Conservation (phyloP, 176 grass and related monocot species). For the Thalia dealbata region DNA sequence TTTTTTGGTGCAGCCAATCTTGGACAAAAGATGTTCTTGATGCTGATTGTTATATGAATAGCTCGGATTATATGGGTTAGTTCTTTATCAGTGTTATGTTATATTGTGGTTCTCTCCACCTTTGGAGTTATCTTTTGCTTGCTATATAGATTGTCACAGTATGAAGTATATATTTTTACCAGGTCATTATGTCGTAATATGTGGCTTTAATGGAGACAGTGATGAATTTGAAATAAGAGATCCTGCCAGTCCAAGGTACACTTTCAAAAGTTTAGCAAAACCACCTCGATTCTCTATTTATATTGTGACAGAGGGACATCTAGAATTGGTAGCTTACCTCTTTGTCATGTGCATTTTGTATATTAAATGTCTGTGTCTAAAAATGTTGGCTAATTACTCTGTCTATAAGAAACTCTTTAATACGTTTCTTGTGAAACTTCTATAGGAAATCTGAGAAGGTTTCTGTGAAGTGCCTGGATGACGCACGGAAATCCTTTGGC, state of each 20-base stretch:
- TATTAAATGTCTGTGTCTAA: neutral
- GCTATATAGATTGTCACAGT: neutral
- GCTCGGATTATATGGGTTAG: conserved; percentile 88
- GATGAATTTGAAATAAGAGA: conserved; percentile 98
- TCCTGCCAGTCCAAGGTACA: conserved; percentile 85
- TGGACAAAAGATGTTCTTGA: conserved; percentile 43
- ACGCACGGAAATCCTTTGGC: conserved; percentile 86
- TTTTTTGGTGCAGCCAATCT: conserved; percentile 49
- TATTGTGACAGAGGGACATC: neutral
- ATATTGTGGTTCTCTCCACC: neutral
- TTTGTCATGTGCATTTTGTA: no score
- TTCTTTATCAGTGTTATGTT: conserved; percentile 1
- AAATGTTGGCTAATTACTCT: neutral
- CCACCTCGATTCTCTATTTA: neutral
- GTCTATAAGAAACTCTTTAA: neutral
- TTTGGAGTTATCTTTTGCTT: neutral
- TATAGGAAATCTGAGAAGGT: conserved; percentile 71
- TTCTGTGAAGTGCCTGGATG: conserved; percentile 66
- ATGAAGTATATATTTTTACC: neutral
- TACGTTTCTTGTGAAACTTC: neutral
- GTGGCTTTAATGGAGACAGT: conserved; percentile 76
- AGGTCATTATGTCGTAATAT: conserved; percentile 97
- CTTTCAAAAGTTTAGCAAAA: neutral
- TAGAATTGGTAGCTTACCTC: neutral
- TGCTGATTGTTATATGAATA: conserved; percentile 31